These are phyloP conservation scores for Malus orientalis DNA, from an alignment of 306 rosid genomes.

Conservation along the genomic window DNA sequence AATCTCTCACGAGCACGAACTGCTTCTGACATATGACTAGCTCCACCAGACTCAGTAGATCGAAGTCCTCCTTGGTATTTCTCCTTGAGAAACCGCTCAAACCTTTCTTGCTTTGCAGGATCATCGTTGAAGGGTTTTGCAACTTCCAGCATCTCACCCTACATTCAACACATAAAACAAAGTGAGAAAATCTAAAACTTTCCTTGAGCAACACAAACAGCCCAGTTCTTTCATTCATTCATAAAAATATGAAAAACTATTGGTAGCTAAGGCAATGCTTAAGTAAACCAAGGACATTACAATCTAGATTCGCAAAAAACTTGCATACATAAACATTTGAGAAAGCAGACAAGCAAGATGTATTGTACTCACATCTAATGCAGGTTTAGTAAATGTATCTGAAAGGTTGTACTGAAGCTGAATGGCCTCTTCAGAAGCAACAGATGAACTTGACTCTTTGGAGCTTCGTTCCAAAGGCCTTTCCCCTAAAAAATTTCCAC, in stretches of 20 bases:
- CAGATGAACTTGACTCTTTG: conserved; percentile 44
- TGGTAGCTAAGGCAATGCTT: neutral
- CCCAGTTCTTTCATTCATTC: neutral
- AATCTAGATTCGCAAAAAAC: neutral
- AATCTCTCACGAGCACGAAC: conserved; percentile 92
- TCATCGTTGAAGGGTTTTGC: conserved; percentile 83
- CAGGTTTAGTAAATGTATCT: conserved; percentile 73
- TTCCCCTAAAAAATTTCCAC: conserved; percentile 83
- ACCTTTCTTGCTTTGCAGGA: conserved; percentile 87
- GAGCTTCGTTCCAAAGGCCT: conserved; percentile 67
- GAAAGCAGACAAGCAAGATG: neutral
- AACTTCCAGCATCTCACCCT: conserved; percentile 47
- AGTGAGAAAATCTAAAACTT: neutral
- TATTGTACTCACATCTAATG: conserved; percentile 54
- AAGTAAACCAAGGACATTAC: neutral
- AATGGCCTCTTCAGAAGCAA: conserved; percentile 42
- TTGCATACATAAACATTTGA: neutral
- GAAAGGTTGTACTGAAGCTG: conserved; percentile 78
- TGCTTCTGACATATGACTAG: conserved; percentile 80
- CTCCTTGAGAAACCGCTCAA: conserved; percentile 80
- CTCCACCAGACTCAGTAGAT: conserved; percentile 55
- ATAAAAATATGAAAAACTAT: neutral
- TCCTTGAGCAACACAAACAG: neutral
- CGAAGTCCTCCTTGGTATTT: conserved; percentile 93
- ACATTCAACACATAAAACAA: conserved; percentile 1